Evolutionary conservation across 78 protist species (phyloP).

Genomic region (Dictyostelium firmibasis): DNA sequence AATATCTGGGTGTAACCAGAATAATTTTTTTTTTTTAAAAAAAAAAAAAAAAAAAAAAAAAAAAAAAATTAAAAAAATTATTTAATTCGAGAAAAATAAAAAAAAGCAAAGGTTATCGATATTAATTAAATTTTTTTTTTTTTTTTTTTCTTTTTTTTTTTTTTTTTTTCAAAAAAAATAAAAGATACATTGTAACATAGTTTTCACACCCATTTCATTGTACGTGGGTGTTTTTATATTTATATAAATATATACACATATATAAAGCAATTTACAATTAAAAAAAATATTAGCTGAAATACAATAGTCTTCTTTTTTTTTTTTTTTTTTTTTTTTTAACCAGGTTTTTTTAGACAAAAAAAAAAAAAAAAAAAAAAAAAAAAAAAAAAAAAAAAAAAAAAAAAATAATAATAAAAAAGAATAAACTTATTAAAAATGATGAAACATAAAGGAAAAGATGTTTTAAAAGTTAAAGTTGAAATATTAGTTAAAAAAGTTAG

Average conservation of each 20-base stretch:
- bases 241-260: too few relatives aligned
- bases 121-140: too few relatives aligned
- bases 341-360: background rate
- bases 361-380: too few relatives aligned
- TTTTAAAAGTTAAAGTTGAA: constrained; percentile 68
- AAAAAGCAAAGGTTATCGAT: background rate
- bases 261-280: too few relatives aligned
- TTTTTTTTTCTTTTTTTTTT: too few relatives aligned
- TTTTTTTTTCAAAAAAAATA: too few relatives aligned
- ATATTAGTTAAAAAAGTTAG: constrained; percentile 22
- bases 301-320: background rate
- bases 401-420: too few relatives aligned
- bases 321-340: background rate
- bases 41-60: too few relatives aligned
- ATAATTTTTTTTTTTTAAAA: too few relatives aligned
- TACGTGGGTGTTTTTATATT: background rate
- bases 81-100: background rate
- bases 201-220: background rate
- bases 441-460: constrained; percentile 69
- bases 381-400: too few relatives aligned
- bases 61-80: too few relatives aligned
- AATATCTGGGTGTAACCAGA: background rate
- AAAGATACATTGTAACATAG: background rate
- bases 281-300: background rate
- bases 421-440: background rate